Conservation (phyloP, 768 basidiomycete genomes). For the Collybia mongolica region DNA sequence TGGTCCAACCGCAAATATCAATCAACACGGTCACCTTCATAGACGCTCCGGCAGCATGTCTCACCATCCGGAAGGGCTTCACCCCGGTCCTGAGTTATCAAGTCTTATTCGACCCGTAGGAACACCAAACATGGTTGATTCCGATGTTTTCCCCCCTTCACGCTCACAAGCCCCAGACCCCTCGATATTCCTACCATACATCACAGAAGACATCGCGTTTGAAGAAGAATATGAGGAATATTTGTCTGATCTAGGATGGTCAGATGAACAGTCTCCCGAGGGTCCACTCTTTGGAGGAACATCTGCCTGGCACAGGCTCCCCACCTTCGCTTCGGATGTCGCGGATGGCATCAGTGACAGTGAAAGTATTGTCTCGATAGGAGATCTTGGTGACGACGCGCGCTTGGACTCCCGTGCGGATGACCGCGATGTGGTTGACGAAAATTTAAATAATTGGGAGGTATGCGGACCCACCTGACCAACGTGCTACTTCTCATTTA, state of each 20-base stretch:
- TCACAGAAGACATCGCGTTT: constrained; percentile 90
- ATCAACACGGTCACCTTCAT: constrained; percentile 56
- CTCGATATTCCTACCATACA: constrained; percentile 85
- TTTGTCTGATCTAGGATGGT: constrained; percentile 81
- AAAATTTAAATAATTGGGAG: constrained; percentile 96
- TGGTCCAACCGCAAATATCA: constrained; percentile 53
- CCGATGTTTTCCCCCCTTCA: constrained; percentile 93
- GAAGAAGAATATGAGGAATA: constrained; percentile 98
- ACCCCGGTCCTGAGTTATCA: constrained; percentile 71
- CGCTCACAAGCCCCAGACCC: constrained; percentile 85
- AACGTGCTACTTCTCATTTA: constrained; percentile 3
- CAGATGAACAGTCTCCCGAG: constrained; percentile 51
- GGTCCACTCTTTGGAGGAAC: constrained; percentile 39
- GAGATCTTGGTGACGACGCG: constrained; percentile 81
- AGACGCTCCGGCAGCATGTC: constrained; percentile 83
- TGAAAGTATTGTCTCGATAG: constrained; percentile 90
- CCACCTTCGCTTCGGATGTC: constrained; percentile 73
- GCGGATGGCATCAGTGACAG: constrained; percentile 91
- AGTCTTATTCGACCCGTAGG: constrained; percentile 73
- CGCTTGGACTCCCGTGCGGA: constrained; percentile 62
- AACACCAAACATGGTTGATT: constrained; percentile 76
- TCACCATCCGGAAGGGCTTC: constrained; percentile 75
- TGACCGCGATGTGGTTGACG: constrained; percentile 64
- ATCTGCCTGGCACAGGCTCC: constrained; percentile 84
- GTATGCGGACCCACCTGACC: constrained; percentile 39